Percentiles rank a stretch among this genome's conserved stretches.
Evolutionary conservation across 1,284 basidiomycete genomes (phyloP).

Genomic region (Cutaneotrichosporon sp.): DNA sequence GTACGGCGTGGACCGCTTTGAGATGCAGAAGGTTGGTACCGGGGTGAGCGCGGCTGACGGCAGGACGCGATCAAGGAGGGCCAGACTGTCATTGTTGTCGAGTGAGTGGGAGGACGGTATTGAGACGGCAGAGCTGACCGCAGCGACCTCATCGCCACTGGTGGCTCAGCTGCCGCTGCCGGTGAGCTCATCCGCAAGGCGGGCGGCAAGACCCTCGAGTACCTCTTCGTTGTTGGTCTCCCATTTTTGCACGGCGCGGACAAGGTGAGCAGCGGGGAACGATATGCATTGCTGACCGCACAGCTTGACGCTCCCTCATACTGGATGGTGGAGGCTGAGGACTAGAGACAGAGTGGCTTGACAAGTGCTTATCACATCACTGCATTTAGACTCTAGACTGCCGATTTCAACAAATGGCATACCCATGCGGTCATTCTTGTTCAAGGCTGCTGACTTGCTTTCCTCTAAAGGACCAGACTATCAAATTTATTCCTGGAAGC

Average conservation of each 20-base stretch:
- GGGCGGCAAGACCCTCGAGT: slow-evolving; percentile 81
- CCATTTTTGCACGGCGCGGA: slow-evolving; percentile 72
- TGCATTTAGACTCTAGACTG: too few species aligned
- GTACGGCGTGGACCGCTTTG: slow-evolving; percentile 85
- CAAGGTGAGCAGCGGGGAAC: too few species aligned
- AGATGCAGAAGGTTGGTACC: slow-evolving; percentile 89
- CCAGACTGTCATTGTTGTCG: slow-evolving; percentile 81
- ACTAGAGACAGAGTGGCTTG: too few species aligned
- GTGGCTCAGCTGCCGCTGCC: slow-evolving; percentile 90
- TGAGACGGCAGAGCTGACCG: slow-evolving; percentile 1
- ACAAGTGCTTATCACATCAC: too few species aligned
- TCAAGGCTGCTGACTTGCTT: too few species aligned
- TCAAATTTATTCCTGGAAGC: too few species aligned
- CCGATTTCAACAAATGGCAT: too few species aligned
- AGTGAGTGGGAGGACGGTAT: slow-evolving; percentile 48
- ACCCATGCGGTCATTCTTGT: too few species aligned
- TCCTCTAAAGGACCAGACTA: too few species aligned
- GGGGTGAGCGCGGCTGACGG: slow-evolving; percentile 72
- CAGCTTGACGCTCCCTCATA: slow-evolving; percentile 77
- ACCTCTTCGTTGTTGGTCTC: slow-evolving; percentile 89
- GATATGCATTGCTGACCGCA: too few species aligned
- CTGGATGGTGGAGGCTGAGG: slow-evolving; percentile 72
- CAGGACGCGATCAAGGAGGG: slow-evolving; percentile 74
- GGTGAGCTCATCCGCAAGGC: slow-evolving; percentile 80
- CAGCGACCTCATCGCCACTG: slow-evolving; percentile 89